phyloP scores from a whole-genome alignment of 345 rosid species.

The Brassica rapa region DNA sequence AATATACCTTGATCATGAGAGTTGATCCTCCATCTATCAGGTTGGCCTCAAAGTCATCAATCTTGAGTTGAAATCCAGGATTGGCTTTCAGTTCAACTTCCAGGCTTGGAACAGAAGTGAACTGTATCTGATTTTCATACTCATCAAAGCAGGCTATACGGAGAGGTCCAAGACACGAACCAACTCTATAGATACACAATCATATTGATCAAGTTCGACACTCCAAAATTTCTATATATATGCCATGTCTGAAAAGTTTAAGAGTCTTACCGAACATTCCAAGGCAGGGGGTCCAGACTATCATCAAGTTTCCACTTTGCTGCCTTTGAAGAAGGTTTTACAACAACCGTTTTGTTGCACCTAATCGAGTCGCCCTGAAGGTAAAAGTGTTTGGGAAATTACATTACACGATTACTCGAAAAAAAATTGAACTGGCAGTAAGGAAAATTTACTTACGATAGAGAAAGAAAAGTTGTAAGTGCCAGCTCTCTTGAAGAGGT shows the following conservation, averaged over 20 bases:
- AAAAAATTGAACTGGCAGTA: not conserved
- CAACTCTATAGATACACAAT: constrained; percentile 50
- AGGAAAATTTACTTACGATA: constrained; percentile 44
- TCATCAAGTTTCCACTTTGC: constrained; percentile 51
- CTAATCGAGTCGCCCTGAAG: constrained; percentile 44
- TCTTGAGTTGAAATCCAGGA: constrained; percentile 22
- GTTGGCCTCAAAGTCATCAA: constrained; percentile 36
- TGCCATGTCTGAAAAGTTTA: not conserved
- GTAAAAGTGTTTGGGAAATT: constrained; percentile 8
- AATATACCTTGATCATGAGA: constrained; percentile 53
- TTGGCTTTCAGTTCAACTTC: constrained; percentile 38
- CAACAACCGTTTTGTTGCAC: constrained; percentile 46
- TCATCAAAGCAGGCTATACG: constrained; percentile 54
- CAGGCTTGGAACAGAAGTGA: constrained; percentile 46
- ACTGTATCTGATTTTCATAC: constrained; percentile 47
- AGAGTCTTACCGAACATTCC: constrained; percentile 40
- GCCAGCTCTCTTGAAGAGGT: constrained; percentile 55
- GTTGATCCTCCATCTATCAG: constrained; percentile 44
- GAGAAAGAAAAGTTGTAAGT: constrained; percentile 57
- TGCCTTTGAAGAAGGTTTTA: constrained; percentile 45
- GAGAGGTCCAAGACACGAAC: constrained; percentile 48
- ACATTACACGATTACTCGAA: constrained; percentile 2
- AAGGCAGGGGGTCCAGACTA: constrained; percentile 18
- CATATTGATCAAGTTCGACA: constrained; percentile 6
- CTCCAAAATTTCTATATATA: not conserved